A percentile compares a stretch with the other conserved stretches of the same genome.
Evolutionary conservation across 805 yeast species (phyloP).

Genomic region (Hanseniaspora hatyaiensis): DNA sequence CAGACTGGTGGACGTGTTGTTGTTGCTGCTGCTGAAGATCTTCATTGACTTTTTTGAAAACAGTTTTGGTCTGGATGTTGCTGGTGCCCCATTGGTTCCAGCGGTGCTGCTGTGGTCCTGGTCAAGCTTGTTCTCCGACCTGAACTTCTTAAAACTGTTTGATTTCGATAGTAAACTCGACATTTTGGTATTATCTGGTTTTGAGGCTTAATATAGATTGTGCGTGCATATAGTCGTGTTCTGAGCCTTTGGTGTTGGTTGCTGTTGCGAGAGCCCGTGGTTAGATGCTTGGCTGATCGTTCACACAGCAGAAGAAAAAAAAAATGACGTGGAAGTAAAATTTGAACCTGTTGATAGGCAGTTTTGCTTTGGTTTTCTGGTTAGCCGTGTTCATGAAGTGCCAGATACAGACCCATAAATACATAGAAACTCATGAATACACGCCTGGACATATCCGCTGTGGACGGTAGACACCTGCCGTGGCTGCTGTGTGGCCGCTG

Average conservation of each 20-base stretch:
- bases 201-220: neutral
- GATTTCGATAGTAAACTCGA: slow-evolving; percentile 1
- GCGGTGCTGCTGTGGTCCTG: neutral
- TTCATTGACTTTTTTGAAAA: slow-evolving; percentile 12
- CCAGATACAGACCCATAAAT: too few relatives aligned
- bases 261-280: too few relatives aligned
- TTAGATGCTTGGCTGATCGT: too few relatives aligned
- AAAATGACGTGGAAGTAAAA: too few relatives aligned
- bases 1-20: neutral
- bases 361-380: too few relatives aligned
- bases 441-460: too few relatives aligned
- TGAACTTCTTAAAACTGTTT: slow-evolving; percentile 11
- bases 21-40: neutral
- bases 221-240: neutral
- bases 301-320: too few relatives aligned
- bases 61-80: slow-evolving; percentile 4
- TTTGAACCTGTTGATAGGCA: too few relatives aligned
- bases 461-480: too few relatives aligned
- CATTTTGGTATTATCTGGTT: neutral
- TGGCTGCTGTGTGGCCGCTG: too few relatives aligned
- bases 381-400: too few relatives aligned
- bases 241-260: neutral
- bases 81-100: neutral
- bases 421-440: too few relatives aligned
- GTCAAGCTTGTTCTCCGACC: slow-evolving; percentile 1